These are phyloP conservation scores for Phytophthora pisi DNA, from an alignment of 352 stramenopile genomes.

Conservation along the genomic window DNA sequence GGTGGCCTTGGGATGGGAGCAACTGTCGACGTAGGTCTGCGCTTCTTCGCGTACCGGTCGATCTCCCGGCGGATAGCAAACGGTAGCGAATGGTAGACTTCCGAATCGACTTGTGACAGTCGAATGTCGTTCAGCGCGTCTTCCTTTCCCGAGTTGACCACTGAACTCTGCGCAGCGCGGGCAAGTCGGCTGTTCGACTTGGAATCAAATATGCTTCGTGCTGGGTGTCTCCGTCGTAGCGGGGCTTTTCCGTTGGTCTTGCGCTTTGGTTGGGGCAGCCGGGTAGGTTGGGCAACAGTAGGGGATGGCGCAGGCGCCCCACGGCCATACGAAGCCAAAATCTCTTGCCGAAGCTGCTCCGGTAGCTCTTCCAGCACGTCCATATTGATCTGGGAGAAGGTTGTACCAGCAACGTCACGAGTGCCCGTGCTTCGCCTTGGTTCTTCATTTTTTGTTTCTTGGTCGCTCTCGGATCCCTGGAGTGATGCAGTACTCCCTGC, in stretches of 20 bases:
- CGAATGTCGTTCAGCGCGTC: constrained; percentile 68
- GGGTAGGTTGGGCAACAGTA: constrained; percentile 2
- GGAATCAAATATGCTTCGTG: constrained; percentile 44
- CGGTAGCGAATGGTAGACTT: constrained; percentile 78
- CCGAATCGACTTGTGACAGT: constrained; percentile 80
- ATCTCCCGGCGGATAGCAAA: constrained; percentile 75
- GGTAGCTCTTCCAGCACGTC: constrained; percentile 67
- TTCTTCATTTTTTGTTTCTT: constrained; percentile 22
- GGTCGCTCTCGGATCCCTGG: background rate
- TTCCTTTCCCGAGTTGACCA: constrained; percentile 9
- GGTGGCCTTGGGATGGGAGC: constrained; percentile 11
- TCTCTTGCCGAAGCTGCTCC: constrained; percentile 55
- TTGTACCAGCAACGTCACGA: constrained; percentile 18
- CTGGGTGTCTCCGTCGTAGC: constrained; percentile 22
- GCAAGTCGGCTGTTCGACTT: constrained; percentile 28
- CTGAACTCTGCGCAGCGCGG: constrained; percentile 1
- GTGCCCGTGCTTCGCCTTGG: background rate
- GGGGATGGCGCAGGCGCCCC: constrained; percentile 1
- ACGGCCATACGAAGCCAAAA: constrained; percentile 47
- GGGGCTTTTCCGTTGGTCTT: constrained; percentile 41
- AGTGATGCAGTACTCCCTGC: background rate
- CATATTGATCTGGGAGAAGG: constrained; percentile 72
- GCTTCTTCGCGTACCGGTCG: constrained; percentile 63
- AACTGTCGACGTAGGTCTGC: constrained; percentile 27
- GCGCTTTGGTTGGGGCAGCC: constrained; percentile 15